Evolutionary conservation across 345 rosid genomes (phyloP).

Genomic region (Eucalyptus leucophloia): DNA sequence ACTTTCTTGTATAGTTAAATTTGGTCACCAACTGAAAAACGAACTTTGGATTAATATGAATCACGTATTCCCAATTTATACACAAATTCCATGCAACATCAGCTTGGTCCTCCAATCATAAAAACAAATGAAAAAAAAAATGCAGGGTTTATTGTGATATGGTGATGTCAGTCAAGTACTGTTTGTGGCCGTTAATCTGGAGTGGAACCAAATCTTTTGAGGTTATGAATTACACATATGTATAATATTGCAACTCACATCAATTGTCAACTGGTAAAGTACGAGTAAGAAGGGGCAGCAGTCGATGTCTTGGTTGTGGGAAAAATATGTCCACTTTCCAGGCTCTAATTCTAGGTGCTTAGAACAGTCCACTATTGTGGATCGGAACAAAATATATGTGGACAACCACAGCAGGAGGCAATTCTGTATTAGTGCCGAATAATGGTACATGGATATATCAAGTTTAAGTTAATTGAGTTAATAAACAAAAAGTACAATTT

Average conservation of each 20-base stretch:
- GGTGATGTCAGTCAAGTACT: neutral
- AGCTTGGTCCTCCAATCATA: neutral
- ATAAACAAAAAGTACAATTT: neutral
- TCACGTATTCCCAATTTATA: neutral
- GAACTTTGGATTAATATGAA: neutral
- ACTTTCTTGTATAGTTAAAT: neutral
- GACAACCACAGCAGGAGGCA: neutral
- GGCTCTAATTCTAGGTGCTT: neutral
- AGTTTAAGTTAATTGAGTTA: too few relatives aligned
- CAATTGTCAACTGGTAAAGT: neutral
- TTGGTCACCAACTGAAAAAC: neutral
- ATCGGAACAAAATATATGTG: neutral
- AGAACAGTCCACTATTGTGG: neutral
- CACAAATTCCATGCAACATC: neutral
- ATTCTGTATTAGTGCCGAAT: neutral
- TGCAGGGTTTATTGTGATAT: neutral
- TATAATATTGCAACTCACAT: neutral
- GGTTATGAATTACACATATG: neutral
- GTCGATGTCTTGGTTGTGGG: neutral
- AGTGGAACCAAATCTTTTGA: neutral
- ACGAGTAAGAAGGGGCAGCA: neutral
- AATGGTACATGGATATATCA: too few relatives aligned
- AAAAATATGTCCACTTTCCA: neutral
- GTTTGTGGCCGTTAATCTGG: neutral
- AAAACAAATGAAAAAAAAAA: neutral